Conservation (phyloP, 1,284 basidiomycete genomes). For the Melampsora occidentalis region DNA sequence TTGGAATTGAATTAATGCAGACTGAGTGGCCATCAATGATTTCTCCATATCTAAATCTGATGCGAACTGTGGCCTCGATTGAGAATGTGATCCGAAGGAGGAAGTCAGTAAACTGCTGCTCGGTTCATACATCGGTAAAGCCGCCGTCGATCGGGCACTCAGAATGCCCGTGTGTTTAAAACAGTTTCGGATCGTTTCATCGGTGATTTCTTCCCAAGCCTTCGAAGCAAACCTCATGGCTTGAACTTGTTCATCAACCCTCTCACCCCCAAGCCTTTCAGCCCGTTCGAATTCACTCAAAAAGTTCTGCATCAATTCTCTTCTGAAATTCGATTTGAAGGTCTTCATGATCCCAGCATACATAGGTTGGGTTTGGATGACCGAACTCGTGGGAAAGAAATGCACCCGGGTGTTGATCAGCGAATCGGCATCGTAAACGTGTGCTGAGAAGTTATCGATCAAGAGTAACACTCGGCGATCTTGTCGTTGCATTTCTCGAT, state of each 20-base stretch:
- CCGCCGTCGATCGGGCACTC: slow-evolving; percentile 8
- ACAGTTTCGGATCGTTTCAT: slow-evolving; percentile 30
- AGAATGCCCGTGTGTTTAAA: slow-evolving; percentile 26
- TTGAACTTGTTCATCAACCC: slow-evolving; percentile 12
- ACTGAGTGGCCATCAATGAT: slow-evolving; percentile 39
- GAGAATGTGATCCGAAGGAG: not conserved
- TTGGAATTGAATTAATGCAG: slow-evolving; percentile 26
- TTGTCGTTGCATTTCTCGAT: slow-evolving; percentile 34
- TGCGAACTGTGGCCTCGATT: not conserved
- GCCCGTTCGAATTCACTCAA: not conserved
- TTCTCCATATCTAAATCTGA: slow-evolving; percentile 32
- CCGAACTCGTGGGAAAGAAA: not conserved
- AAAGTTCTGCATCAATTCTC: slow-evolving; percentile 8
- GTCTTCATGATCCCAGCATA: slow-evolving; percentile 23
- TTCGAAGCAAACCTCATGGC: slow-evolving; percentile 23
- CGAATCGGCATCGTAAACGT: slow-evolving; percentile 18
- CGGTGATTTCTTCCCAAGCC: slow-evolving; percentile 30
- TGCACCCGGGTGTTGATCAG: slow-evolving; percentile 3
- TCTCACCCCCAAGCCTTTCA: not conserved
- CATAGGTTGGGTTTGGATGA: slow-evolving; percentile 19
- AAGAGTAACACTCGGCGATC: slow-evolving; percentile 11
- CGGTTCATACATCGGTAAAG: not conserved
- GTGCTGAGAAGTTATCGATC: slow-evolving; percentile 20
- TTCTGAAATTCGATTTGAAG: slow-evolving; percentile 30
- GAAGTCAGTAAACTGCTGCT: not conserved